These are phyloP conservation scores for Blastobotrys capitulatus DNA, from an alignment of 1,139 yeast species.

Conservation along the genomic window DNA sequence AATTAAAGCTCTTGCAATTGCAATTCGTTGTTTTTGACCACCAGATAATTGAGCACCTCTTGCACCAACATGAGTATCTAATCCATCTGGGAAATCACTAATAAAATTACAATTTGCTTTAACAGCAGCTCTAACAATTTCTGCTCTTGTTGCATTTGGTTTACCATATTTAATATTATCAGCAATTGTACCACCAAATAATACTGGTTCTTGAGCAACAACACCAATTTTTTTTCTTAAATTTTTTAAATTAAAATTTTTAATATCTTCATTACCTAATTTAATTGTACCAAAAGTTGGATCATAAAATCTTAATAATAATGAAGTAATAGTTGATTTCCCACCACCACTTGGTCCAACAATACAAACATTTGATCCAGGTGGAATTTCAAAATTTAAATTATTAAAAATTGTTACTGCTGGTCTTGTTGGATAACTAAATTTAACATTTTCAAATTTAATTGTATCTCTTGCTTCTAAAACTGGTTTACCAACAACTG, in stretches of 20 bases:
- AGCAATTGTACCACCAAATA: conserved; percentile 82
- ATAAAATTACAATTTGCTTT: conserved; percentile 81
- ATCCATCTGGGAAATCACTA: conserved; percentile 66
- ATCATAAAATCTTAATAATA: conserved; percentile 75
- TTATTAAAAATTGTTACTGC: conserved; percentile 61
- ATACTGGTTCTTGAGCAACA: conserved; percentile 91
- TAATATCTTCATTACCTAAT: conserved; percentile 66
- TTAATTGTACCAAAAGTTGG: conserved; percentile 60
- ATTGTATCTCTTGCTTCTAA: conserved; percentile 46
- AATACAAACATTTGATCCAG: conserved; percentile 86
- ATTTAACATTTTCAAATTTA: conserved; percentile 58
- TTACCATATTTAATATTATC: conserved; percentile 82
- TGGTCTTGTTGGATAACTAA: conserved; percentile 85
- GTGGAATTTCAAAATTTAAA: conserved; percentile 58
- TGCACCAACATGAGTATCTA: conserved; percentile 82
- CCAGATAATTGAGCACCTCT: conserved; percentile 84
- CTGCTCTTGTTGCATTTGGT: conserved; percentile 52
- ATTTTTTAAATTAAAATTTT: conserved; percentile 63
- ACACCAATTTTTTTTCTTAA: conserved; percentile 73
- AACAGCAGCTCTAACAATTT: conserved; percentile 62
- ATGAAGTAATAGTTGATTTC: conserved; percentile 81
- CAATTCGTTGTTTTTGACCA: conserved; percentile 81
- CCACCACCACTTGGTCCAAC: conserved; percentile 98
- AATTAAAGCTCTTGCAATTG: conserved; percentile 75
- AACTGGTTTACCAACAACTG: conserved; percentile 51